phyloP scores from a whole-genome alignment of 2,329 filamentous ascomycete genomes.

The Davidsoniella australis region DNA sequence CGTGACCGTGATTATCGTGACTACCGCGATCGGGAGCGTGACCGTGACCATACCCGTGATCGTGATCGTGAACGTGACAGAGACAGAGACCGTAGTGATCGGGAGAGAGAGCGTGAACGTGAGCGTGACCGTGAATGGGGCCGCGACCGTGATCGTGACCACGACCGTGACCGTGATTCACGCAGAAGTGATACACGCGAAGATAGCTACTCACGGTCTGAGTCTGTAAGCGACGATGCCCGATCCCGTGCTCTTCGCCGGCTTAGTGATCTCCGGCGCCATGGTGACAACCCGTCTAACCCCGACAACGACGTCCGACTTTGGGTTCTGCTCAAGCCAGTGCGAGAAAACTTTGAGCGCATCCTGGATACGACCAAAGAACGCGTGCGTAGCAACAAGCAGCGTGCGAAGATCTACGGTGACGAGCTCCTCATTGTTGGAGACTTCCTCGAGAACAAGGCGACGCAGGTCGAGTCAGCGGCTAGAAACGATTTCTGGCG shows the following conservation, averaged over 20 bases:
- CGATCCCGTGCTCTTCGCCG: constrained; percentile 25
- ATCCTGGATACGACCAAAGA: constrained; percentile 45
- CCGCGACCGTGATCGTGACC: constrained; percentile 19
- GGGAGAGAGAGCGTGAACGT: constrained; percentile 14
- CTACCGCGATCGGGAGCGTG: constrained; percentile 15
- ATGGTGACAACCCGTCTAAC: constrained; percentile 31
- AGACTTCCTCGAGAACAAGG: constrained; percentile 36
- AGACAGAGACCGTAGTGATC: constrained; percentile 16
- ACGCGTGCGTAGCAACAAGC: constrained; percentile 43
- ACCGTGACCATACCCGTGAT: constrained; percentile 19
- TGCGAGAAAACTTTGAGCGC: constrained; percentile 40
- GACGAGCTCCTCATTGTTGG: constrained; percentile 44
- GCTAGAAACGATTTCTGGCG: constrained; percentile 35
- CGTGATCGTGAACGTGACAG: constrained; percentile 14
- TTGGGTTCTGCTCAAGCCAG: constrained; percentile 36
- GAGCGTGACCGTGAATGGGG: constrained; percentile 14
- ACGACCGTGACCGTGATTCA: constrained; percentile 27
- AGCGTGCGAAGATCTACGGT: constrained; percentile 44
- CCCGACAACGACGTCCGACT: constrained; percentile 30
- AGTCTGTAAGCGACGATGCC: constrained; percentile 20
- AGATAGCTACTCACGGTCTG: constrained; percentile 41
- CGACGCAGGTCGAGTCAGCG: constrained; percentile 20
- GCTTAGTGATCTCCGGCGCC: constrained; percentile 26
- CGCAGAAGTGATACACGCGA: constrained; percentile 49
- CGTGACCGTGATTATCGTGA: constrained; percentile 13